These are phyloP conservation scores for Flaveria ramosissima DNA, from an alignment of 129 eudicot species.

Conservation along the genomic window DNA sequence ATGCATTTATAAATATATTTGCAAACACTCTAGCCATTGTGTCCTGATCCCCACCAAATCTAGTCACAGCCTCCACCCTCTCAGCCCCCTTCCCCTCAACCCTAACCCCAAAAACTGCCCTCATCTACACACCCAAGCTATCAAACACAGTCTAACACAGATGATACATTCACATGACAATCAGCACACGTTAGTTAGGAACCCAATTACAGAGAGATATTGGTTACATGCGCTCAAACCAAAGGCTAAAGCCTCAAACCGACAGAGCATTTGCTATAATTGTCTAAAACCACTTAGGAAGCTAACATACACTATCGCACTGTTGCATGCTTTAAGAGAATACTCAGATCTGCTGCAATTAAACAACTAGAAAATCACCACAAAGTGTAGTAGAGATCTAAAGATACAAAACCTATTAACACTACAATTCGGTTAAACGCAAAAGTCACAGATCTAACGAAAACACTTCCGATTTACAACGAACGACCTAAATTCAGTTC, in stretches of 20 bases:
- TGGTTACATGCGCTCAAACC: too few species aligned
- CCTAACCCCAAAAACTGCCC: neutral
- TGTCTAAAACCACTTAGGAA: neutral
- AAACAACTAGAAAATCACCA: neutral
- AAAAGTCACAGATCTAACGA: conserved; percentile 26
- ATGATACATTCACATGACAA: neutral
- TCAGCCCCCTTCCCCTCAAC: neutral
- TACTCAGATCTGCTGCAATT: conserved; percentile 24
- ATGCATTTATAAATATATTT: neutral
- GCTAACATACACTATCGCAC: neutral
- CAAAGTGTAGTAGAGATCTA: neutral
- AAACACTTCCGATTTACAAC: conserved; percentile 22
- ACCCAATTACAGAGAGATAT: neutral
- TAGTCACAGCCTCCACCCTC: neutral
- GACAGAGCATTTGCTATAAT: neutral
- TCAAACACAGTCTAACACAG: neutral
- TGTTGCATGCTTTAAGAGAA: neutral
- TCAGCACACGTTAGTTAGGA: neutral
- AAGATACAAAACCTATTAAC: neutral
- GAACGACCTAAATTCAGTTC: conserved; percentile 21
- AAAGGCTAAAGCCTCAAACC: too few species aligned
- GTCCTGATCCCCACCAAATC: neutral
- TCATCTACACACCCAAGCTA: neutral
- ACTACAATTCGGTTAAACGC: conserved; percentile 1
- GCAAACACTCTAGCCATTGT: neutral